Percentiles rank a stretch among this genome's conserved stretches.
These are phyloP conservation scores for Apiotrichum gracile DNA, from an alignment of 1,284 basidiomycete genomes.

Conservation along the genomic window DNA sequence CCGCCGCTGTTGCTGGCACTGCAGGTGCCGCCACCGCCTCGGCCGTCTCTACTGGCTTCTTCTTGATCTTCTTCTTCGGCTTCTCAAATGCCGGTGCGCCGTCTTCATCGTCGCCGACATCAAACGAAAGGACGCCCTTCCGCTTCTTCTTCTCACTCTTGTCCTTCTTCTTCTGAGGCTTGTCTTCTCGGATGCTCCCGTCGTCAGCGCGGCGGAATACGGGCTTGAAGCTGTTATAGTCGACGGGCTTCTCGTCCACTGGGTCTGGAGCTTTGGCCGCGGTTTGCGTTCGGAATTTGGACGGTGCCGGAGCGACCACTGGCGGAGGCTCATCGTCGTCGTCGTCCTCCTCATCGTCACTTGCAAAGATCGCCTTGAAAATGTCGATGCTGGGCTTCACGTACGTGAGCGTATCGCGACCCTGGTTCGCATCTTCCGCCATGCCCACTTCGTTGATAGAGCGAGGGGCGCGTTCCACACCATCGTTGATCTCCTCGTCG, in stretches of 20 bases:
- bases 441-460: slow-evolving; percentile 63
- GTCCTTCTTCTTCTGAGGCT: slow-evolving; percentile 24
- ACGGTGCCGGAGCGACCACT: slow-evolving; percentile 27
- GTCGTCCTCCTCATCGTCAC: slow-evolving; percentile 74
- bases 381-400: slow-evolving; percentile 81
- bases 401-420: slow-evolving; percentile 77
- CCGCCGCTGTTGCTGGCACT: neutral
- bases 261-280: slow-evolving; percentile 17
- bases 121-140: slow-evolving; percentile 62
- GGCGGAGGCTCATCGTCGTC: slow-evolving; percentile 52
- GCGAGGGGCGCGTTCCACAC: slow-evolving; percentile 27
- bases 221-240: slow-evolving; percentile 48
- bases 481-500: slow-evolving; percentile 8
- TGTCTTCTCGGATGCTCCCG: too few relatives aligned
- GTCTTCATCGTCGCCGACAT: slow-evolving; percentile 54
- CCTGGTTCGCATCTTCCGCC: slow-evolving; percentile 84
- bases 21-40: too few relatives aligned
- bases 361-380: slow-evolving; percentile 91
- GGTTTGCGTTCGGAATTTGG: slow-evolving; percentile 7
- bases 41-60: too few relatives aligned
- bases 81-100: slow-evolving; percentile 25
- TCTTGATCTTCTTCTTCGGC: slow-evolving; percentile 28
- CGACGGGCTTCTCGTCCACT: slow-evolving; percentile 28
- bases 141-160: slow-evolving; percentile 43
- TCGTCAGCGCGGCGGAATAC: slow-evolving; percentile 53